Conservation (phyloP, 768 basidiomycete genomes). For the Kwoniella europaea region DNA sequence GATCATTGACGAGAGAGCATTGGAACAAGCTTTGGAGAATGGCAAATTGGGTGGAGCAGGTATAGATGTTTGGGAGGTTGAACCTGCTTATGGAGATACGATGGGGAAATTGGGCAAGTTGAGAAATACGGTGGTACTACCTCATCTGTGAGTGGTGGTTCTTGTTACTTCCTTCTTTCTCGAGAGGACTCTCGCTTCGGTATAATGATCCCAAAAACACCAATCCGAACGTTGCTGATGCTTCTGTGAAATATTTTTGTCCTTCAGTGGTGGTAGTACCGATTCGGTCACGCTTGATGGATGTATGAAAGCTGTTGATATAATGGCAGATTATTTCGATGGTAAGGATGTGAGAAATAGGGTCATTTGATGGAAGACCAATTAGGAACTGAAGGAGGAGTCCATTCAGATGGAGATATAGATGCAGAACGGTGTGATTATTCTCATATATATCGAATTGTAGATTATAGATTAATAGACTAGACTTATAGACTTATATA, state of each 20-base stretch:
- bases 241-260: background rate
- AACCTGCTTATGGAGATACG: conserved; percentile 45
- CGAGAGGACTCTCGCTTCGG: too few species aligned
- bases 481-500: background rate
- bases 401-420: background rate
- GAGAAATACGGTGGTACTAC: conserved; percentile 47
- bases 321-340: conserved; percentile 46
- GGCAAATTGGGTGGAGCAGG: conserved; percentile 49
- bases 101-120: conserved; percentile 44
- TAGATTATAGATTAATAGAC: background rate
- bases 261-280: conserved; percentile 44
- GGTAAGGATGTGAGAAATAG: conserved; percentile 38
- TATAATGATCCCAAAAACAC: background rate
- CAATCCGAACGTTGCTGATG: background rate
- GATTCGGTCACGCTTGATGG: conserved; percentile 41
- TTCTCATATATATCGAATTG: background rate
- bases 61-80: conserved; percentile 51
- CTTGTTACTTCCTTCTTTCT: background rate
- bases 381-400: background rate
- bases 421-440: background rate
- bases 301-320: conserved; percentile 47
- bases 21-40: conserved; percentile 35
- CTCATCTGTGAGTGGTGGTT: conserved; percentile 50
- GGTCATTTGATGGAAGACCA: conserved; percentile 32
- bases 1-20: conserved; percentile 48